Percentiles rank a stretch among this genome's conserved stretches.
Conservation (phyloP, 495 filamentous ascomycete species). For the Aspergillus cavernicola region DNA sequence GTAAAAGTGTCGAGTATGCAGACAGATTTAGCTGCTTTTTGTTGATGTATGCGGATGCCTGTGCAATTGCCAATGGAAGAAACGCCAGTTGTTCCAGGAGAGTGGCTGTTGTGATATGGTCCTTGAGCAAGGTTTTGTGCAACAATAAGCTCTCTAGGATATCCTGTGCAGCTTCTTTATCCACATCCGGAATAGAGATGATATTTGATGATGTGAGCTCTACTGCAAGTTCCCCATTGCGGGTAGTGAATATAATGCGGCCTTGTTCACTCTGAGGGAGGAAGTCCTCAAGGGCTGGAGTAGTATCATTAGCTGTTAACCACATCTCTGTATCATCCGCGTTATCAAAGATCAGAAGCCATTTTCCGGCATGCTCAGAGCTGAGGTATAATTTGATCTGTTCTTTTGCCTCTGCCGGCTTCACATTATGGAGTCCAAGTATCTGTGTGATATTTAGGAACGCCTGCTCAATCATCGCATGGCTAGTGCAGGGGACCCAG, state of each 20-base stretch:
- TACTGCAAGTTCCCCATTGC: neutral
- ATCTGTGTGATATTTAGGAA: neutral
- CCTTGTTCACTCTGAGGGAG: neutral
- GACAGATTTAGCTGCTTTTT: conserved; percentile 6
- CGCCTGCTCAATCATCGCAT: neutral
- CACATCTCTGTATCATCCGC: neutral
- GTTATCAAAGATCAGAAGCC: conserved; percentile 1
- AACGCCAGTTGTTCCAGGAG: conserved; percentile 12
- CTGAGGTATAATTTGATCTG: neutral
- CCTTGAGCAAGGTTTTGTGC: neutral
- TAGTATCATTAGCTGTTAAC: neutral
- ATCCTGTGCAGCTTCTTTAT: neutral
- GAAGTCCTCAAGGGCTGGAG: neutral
- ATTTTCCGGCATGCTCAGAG: neutral
- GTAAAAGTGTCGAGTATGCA: conserved; percentile 43
- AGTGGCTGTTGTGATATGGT: conserved; percentile 19
- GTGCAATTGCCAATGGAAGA: neutral
- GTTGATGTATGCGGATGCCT: neutral
- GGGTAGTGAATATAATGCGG: neutral
- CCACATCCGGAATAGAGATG: neutral
- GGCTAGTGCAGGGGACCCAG: neutral
- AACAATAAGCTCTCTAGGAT: neutral
- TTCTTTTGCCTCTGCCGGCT: neutral
- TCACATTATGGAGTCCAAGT: neutral
- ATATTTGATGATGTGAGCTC: neutral